Evolutionary conservation across 129 eudicot genomes (phyloP), one percentile per base, ranked within the genome.

Genomic region (Logfia minima): DNA sequence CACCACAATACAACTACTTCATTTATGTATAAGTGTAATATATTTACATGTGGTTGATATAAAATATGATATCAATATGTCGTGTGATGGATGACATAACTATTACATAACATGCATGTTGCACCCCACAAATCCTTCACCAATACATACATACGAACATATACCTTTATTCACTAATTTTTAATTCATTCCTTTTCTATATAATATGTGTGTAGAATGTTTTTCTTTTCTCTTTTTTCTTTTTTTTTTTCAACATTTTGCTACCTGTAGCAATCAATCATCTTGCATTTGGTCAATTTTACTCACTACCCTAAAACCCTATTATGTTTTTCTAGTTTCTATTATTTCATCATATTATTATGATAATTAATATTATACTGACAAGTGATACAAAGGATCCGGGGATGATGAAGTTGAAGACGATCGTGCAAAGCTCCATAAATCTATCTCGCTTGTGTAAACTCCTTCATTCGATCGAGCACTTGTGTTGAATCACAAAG

Each of bases 381-480:
- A 84, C 81, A 86, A 70, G 68, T 89, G 90, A 68, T 85, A 82
- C n/a, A 89, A 66, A 0, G 94, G 94, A 75, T 89, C 89, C 8
- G 87, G 77, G 1, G 91, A 75, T 10, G 84, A 75, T 2, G 80
- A 81, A 68, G 84, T 56, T 0, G 84, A 83, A 0, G 90, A 74
- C 6, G 93, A 58, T 71, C 81, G 59, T 8, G 87, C 84, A 17
- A 74, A 85, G 86, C 83, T 86, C 94, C 81, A 89, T 5, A 85
- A 71, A 41, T 88, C 88, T 3, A 85, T 79, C 82, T 85, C 88
- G 62, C 76, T 81, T 39, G 79, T 72, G 58, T 86, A 83, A 1
- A 41, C 67, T 3, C 11, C 60, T 45, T 86, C 81, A 69, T 66
- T 86, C 4, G 71, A 41, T 24, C 76, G 69, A 68, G 22, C 48